Conservation (phyloP, 305 asterid genomes). For the Striga hermonthica region DNA sequence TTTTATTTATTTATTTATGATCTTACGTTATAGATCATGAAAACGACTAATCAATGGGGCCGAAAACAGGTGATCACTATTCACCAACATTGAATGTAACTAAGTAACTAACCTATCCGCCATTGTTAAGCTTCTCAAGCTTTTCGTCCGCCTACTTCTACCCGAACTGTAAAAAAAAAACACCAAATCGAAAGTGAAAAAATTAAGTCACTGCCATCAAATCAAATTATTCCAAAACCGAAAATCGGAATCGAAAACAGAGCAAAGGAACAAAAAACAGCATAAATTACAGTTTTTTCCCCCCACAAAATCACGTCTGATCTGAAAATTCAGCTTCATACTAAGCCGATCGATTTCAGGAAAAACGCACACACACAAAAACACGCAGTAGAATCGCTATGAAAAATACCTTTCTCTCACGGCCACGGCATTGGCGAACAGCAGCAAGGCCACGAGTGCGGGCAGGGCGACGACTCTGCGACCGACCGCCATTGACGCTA, state of each 20-base stretch:
- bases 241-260: background rate
- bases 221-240: background rate
- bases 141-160: slow-evolving; percentile 30
- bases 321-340: slow-evolving; percentile 14
- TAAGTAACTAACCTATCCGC: slow-evolving; percentile 34
- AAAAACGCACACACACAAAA: background rate
- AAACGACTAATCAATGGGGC: background rate
- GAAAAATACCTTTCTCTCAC: slow-evolving; percentile 38
- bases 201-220: background rate
- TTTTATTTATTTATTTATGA: slow-evolving; percentile 27
- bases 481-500: slow-evolving; percentile 42
- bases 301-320: background rate
- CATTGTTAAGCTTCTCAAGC: slow-evolving; percentile 35
- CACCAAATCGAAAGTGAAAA: background rate
- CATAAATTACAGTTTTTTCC: too few relatives aligned
- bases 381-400: too few relatives aligned
- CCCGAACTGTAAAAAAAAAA: slow-evolving; percentile 29
- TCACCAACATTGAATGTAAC: background rate
- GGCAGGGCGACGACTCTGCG: slow-evolving; percentile 25
- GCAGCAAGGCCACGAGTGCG: slow-evolving; percentile 33
- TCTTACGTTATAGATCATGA: slow-evolving; percentile 30
- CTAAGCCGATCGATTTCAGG: background rate
- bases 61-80: background rate
- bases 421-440: slow-evolving; percentile 34
- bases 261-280: too few relatives aligned